These are phyloP conservation scores for Physcia stellaris DNA, from an alignment of 495 filamentous ascomycete species.

Conservation along the genomic window DNA sequence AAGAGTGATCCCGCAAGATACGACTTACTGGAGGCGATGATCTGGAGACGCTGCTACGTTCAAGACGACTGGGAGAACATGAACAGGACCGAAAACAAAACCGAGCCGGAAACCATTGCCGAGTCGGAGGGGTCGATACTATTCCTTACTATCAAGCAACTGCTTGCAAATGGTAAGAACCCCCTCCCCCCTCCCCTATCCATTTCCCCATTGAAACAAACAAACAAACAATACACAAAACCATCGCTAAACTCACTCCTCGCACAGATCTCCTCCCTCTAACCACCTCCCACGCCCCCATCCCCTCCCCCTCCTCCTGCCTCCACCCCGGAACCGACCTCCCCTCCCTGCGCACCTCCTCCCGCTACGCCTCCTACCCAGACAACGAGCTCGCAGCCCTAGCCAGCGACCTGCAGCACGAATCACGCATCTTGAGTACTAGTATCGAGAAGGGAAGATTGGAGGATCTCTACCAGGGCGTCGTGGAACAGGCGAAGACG, in stretches of 20 bases:
- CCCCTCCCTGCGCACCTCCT: slow-evolving; percentile 10
- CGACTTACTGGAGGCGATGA: slow-evolving; percentile 47
- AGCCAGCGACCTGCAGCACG: slow-evolving; percentile 36
- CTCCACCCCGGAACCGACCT: slow-evolving; percentile 12
- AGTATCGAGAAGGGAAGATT: slow-evolving; percentile 45
- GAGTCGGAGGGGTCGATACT: slow-evolving; percentile 33
- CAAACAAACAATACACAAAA: background rate
- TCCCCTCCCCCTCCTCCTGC: slow-evolving; percentile 6
- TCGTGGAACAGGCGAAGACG: slow-evolving; percentile 24
- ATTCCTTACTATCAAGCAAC: slow-evolving; percentile 34
- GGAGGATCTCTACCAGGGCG: slow-evolving; percentile 45
- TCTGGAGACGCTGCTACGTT: slow-evolving; percentile 74
- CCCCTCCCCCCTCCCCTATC: background rate
- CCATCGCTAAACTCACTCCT: background rate
- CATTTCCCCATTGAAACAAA: too few species aligned
- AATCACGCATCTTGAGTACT: slow-evolving; percentile 35
- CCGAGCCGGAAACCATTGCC: slow-evolving; percentile 31
- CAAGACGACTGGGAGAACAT: slow-evolving; percentile 61
- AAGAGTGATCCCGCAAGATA: slow-evolving; percentile 33
- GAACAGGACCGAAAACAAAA: slow-evolving; percentile 39
- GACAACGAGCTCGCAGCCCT: slow-evolving; percentile 15
- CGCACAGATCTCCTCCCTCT: background rate
- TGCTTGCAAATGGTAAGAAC: slow-evolving; percentile 29
- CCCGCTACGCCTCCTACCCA: slow-evolving; percentile 7
- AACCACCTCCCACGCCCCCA: slow-evolving; percentile 1